Base-by-base conservation (phyloP, 1,139 yeast species). In the Wickerhamiella infanticola region DNA sequence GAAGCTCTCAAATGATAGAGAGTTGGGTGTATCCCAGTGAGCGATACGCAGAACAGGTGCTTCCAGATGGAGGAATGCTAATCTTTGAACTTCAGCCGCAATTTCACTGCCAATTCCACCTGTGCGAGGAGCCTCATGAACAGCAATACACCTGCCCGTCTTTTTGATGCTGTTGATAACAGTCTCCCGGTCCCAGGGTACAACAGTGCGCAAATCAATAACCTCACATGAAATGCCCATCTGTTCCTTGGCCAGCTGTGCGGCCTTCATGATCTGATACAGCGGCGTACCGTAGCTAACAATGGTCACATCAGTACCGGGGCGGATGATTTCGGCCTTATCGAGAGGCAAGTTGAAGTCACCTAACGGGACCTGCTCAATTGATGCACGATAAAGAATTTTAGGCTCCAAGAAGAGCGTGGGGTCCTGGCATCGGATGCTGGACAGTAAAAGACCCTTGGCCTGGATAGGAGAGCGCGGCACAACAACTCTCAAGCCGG, bases 381-480 rank as follows among this genome's bases (percentile, higher is more conserved):
- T 58, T 39, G 61, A 54, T 3, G 64, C 61, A 5, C 66, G 53
- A 48, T 63, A 63, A 31, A 63, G 55, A 9, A 59, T 58, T 52
- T 63, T 63, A 36, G 66, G 66, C 50, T 63, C 66, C 63, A 63
- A 56, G 50, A 63, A 63, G n/a, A 63, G 52, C 24, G 60, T 63
- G 4, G 66, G 66, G 48, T 63, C 61, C 24, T 47, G 53, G 43
- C 55, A 55, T 24, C 66, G 52, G 44, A 63, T 61, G 11, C 61
- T 45, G 3, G 63, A 55, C 41, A 63, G 53, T 24, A 63, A 51
- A 31, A 63, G 52, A 3, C 66, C 66, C 52, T 63, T 63, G 35
- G 66, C 66, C 49, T 62, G 65, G 24, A 60, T 45, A 2, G 66
- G 66, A 7, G 64, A 60, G 8, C 66, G 55, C 9, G 66, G 66